Conservation (phyloP, 73 alveolate genomes). For the Tetrahymena malaccensis region DNA sequence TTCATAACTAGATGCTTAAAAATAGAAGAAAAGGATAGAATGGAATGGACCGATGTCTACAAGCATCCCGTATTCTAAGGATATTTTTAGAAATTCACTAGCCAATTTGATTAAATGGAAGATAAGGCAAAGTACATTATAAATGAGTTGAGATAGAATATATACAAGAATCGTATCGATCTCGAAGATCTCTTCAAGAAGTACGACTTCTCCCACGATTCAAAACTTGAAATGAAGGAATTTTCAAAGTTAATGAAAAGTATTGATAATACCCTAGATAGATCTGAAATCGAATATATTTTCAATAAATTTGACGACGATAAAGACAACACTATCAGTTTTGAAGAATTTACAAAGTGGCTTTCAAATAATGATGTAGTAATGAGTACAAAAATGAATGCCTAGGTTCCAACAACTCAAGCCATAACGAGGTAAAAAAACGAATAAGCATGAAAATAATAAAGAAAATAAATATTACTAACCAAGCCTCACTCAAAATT, state of each 20-base stretch:
- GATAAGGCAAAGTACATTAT: conserved; percentile 34
- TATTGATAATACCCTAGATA: conserved; percentile 20
- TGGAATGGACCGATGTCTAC: conserved; percentile 41
- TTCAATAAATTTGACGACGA: conserved; percentile 45
- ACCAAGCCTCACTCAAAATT: not conserved
- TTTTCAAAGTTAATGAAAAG: conserved; percentile 18
- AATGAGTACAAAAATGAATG: not conserved
- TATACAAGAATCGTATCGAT: conserved; percentile 23
- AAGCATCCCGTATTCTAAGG: conserved; percentile 30
- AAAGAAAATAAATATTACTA: conserved; percentile 20
- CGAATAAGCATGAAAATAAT: not conserved
- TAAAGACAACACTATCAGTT: conserved; percentile 28
- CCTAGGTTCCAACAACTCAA: not conserved
- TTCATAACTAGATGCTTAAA: conserved; percentile 19
- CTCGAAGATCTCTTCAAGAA: conserved; percentile 22
- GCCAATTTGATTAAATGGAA: conserved; percentile 23
- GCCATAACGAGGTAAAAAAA: conserved; percentile 4
- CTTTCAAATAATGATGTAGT: conserved; percentile 20
- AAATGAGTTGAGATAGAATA: conserved; percentile 37
- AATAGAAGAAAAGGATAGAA: conserved; percentile 28
- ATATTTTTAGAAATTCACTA: conserved; percentile 12
- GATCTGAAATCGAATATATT: conserved; percentile 38
- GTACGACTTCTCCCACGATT: conserved; percentile 37
- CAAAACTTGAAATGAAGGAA: conserved; percentile 34
- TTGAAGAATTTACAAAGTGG: conserved; percentile 43